These are phyloP conservation scores for Teunomyces gatunensis DNA, from an alignment of 805 yeast genomes.

Conservation along the genomic window DNA sequence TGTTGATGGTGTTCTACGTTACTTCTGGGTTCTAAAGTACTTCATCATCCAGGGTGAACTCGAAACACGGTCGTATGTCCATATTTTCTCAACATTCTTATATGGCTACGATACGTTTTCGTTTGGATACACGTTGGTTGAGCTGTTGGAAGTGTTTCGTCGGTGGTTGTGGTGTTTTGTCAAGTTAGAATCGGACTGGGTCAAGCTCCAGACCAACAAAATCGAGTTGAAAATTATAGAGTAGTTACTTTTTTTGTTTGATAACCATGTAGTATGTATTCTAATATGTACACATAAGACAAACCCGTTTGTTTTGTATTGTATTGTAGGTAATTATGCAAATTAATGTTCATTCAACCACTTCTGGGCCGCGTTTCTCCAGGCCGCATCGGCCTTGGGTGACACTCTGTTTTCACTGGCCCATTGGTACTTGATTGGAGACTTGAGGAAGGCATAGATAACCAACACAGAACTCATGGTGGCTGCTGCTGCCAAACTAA, in stretches of 20 bases:
- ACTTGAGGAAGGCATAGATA: slow-evolving; percentile 36
- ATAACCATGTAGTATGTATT: slow-evolving; percentile 1
- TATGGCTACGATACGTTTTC: slow-evolving; percentile 42
- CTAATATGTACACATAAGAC: background rate
- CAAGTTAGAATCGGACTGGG: slow-evolving; percentile 76
- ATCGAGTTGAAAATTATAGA: slow-evolving; percentile 8
- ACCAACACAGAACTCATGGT: slow-evolving; percentile 42
- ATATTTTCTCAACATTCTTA: slow-evolving; percentile 25
- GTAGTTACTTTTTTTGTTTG: background rate
- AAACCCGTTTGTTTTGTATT: background rate
- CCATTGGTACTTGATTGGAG: slow-evolving; percentile 43
- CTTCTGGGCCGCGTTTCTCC: slow-evolving; percentile 45
- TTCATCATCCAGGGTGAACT: slow-evolving; percentile 32
- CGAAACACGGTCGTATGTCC: slow-evolving; percentile 9
- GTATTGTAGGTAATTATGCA: background rate
- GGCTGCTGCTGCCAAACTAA: slow-evolving; percentile 39
- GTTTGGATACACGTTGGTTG: slow-evolving; percentile 63
- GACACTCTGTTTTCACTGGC: slow-evolving; percentile 41
- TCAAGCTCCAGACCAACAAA: slow-evolving; percentile 24
- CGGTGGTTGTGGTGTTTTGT: slow-evolving; percentile 89
- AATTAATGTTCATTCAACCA: slow-evolving; percentile 34
- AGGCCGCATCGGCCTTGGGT: slow-evolving; percentile 47
- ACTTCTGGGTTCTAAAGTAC: slow-evolving; percentile 68
- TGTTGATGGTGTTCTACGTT: slow-evolving; percentile 66
- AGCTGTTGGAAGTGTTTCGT: slow-evolving; percentile 72